phyloP scores from a whole-genome alignment of 306 rosid genomes.

The Glycine tomentella region DNA sequence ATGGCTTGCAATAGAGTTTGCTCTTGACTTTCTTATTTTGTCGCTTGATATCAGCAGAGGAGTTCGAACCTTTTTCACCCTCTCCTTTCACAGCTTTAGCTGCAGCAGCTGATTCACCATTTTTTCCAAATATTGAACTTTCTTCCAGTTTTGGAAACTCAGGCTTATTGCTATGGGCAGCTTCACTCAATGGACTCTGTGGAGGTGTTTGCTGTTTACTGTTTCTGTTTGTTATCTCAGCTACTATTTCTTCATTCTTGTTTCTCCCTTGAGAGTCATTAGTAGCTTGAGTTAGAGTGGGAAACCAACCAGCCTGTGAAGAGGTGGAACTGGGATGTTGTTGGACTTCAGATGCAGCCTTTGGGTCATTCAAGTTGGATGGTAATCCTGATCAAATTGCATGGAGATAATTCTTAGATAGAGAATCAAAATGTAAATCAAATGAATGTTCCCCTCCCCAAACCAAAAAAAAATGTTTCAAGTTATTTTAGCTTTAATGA shows the following conservation, averaged over 20 bases:
- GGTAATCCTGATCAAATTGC: slow-evolving; percentile 58
- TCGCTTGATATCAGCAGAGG: slow-evolving; percentile 61
- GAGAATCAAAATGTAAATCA: slow-evolving; percentile 39
- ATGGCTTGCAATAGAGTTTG: slow-evolving; percentile 68
- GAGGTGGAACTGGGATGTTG: too few relatives aligned
- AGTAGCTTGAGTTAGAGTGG: too few relatives aligned
- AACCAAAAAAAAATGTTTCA: too few relatives aligned
- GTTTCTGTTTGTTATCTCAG: slow-evolving; percentile 59
- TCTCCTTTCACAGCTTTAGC: slow-evolving; percentile 29
- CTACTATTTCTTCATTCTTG: slow-evolving; percentile 53
- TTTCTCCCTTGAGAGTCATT: too few relatives aligned
- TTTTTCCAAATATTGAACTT: background rate
- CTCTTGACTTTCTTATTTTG: slow-evolving; percentile 67
- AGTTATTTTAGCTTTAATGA: too few relatives aligned
- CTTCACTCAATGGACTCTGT: slow-evolving; percentile 68
- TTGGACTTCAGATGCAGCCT: too few relatives aligned
- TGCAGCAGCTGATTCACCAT: slow-evolving; percentile 48
- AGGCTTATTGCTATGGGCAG: slow-evolving; percentile 55
- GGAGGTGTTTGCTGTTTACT: slow-evolving; percentile 65
- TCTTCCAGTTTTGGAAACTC: slow-evolving; percentile 56
- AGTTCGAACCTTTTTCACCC: slow-evolving; percentile 60
- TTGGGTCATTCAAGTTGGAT: slow-evolving; percentile 6
- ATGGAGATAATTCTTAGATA: slow-evolving; percentile 61
- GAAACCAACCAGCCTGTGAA: too few relatives aligned
- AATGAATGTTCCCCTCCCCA: background rate